phyloP scores from a whole-genome alignment of 495 filamentous ascomycete species.

The Daldinia grandis region DNA sequence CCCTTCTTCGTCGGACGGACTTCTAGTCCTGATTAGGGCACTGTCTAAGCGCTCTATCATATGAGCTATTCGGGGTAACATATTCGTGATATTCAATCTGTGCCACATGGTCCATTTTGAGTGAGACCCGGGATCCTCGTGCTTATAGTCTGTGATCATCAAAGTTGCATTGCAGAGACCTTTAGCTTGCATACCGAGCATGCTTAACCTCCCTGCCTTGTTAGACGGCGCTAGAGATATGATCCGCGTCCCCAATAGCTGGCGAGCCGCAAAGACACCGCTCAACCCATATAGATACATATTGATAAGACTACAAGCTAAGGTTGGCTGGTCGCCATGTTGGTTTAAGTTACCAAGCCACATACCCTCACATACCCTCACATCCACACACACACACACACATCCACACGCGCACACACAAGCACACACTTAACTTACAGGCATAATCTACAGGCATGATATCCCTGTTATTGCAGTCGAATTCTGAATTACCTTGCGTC shows the following conservation, averaged over 20 bases:
- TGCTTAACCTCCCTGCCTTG: constrained; percentile 14
- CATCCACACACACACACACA: neutral
- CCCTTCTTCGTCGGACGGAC: constrained; percentile 6
- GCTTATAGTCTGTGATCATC: constrained; percentile 36
- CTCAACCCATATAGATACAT: neutral
- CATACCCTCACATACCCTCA: constrained; percentile 17
- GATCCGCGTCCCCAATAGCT: constrained; percentile 28
- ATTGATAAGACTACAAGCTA: constrained; percentile 26
- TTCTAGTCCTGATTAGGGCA: constrained; percentile 9
- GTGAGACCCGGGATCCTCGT: constrained; percentile 35
- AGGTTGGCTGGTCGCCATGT: neutral
- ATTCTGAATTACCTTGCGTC: constrained; percentile 10
- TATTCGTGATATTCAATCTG: constrained; percentile 17
- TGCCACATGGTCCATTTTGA: constrained; percentile 21
- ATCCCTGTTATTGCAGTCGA: constrained; percentile 23
- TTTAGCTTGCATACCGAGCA: constrained; percentile 20
- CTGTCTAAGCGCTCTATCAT: constrained; percentile 17
- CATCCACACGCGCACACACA: neutral
- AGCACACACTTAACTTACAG: constrained; percentile 2
- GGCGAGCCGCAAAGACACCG: constrained; percentile 35
- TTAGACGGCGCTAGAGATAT: constrained; percentile 15
- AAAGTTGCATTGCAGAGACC: constrained; percentile 39
- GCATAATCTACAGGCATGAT: constrained; percentile 25
- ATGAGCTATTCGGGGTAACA: constrained; percentile 26
- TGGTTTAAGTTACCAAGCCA: constrained; percentile 26